Evolutionary conservation across 768 basidiomycete species (phyloP), one percentile per base, ranked within the genome.

Genomic region (Tephrocybe rancida): DNA sequence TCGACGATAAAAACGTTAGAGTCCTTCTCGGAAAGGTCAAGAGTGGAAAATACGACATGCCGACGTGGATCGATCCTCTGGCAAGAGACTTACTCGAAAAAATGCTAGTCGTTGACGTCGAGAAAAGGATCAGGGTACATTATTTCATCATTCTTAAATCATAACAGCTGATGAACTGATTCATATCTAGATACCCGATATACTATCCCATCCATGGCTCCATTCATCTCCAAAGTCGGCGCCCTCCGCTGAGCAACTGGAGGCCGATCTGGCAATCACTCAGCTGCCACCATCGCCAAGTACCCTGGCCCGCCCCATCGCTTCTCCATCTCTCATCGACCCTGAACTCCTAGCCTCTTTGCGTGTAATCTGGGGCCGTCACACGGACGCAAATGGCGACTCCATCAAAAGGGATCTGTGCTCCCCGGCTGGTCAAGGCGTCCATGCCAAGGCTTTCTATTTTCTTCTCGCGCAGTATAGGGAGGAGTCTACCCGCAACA

Each of bases 21-120:
- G 79, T 72, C 3, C 80, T 98, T 32, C 79, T 98, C 21, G 73
- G 80, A 44, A 96, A 96, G 68, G 95, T 98, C 67, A 92, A 92
- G 68, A 73, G 76, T 27, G 95, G 95, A 27, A 84, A 83, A 68
- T 98, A 88, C 69, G 85, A 87, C 14, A 86, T 95, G 72, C 95
- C 95, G 6, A 60, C 74, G 2, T 88, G 83, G 71, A 79, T 98
- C 48, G 89, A 94, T 58, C 80, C 85, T n/a, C 78, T 87, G 53
- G 95, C 94, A 1, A 85, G 84, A 66, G 90, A 98, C 67, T 78
- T 98, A 19, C 76, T 98, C 35, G 72, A 79, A 26, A 82, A 87
- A 22, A 98, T 98, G 94, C 80, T 98, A 29, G 84, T 92, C 24
- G 90, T 95, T 11, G 88, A 98, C 57, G 88, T 90, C 9, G 76